Evolutionary conservation across 306 rosid species (phyloP), one percentile per base, ranked within the genome.

Genomic region (Erythrophleum fordii): DNA sequence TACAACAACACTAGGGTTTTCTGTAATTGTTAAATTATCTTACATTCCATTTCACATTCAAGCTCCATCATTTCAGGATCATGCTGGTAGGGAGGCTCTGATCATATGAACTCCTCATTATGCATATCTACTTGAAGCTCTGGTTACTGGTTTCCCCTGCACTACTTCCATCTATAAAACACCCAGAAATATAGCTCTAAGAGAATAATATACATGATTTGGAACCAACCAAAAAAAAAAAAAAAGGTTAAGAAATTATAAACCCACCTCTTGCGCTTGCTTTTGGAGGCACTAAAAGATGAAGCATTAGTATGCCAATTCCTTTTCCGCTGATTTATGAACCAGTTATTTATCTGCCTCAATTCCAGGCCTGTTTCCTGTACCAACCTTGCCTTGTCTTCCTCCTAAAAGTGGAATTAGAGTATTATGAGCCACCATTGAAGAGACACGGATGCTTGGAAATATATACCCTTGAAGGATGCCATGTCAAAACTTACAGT

Each of bases 291-390:
- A 42, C 81, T 77, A 16, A 93, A 74, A 18, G 95, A 73, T 2
- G 97, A 87, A 77, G 91, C 83, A 77, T 86, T 93, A 20, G 85
- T 90, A 35, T 93, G 92, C 98, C 98, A 93, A 68, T 93, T 93
- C 86, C 98, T 87, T 79, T 93, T 93, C 44, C 88, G 77, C 73
- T 83, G 87, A 79, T 83, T 83, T 6, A 83, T 83, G 75, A 83
- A 83, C 87, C 87, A 83, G 53, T 83, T 85, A 45, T 85, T 85
- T 67, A 85, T 85, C 70, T 85, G 88, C 85, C 81, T 93, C 83
- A 93, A 59, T 52, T 93, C 97, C 85, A 93, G 85, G 11, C 97
- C 98, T 53, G 98, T 93, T 91, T 93, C 98, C 81, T 86, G 98
- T 73, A 93, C 98, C 89, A 93, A 72, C 87, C 90, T 88, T 4